A percentile compares a stretch with the other conserved stretches of the same genome.
Conservation (phyloP, 2,329 filamentous ascomycete genomes). For the Drechslera avenae region DNA sequence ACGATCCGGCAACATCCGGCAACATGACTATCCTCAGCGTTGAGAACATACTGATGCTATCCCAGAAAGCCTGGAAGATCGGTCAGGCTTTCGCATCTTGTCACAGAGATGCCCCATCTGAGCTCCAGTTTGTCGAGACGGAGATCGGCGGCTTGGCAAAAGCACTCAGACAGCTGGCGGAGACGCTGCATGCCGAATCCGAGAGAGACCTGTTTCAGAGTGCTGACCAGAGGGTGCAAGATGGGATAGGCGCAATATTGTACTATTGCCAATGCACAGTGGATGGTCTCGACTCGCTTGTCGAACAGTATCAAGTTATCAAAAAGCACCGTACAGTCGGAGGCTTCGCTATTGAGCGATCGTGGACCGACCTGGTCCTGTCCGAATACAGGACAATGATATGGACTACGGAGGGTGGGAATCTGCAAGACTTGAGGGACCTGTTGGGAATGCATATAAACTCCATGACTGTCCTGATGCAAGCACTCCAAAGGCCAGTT, state of each 20-base stretch:
- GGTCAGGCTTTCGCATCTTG: slow-evolving; percentile 52
- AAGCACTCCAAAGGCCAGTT: slow-evolving; percentile 51
- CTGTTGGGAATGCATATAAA: slow-evolving; percentile 52
- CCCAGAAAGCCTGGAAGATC: slow-evolving; percentile 54
- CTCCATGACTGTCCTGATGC: slow-evolving; percentile 48
- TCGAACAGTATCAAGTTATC: slow-evolving; percentile 54
- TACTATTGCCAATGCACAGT: slow-evolving; percentile 49
- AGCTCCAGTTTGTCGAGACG: slow-evolving; percentile 52
- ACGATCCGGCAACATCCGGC: slow-evolving; percentile 13
- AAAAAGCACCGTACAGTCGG: slow-evolving; percentile 49
- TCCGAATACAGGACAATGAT: slow-evolving; percentile 51
- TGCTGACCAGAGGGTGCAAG: slow-evolving; percentile 43
- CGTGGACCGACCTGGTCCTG: slow-evolving; percentile 52
- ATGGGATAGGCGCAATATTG: slow-evolving; percentile 49
- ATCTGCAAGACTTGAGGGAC: slow-evolving; percentile 47
- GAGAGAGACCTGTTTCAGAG: slow-evolving; percentile 43
- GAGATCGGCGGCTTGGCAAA: slow-evolving; percentile 52
- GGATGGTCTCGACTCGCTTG: slow-evolving; percentile 51
- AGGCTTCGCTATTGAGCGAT: slow-evolving; percentile 50
- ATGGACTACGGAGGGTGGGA: slow-evolving; percentile 54
- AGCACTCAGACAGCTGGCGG: slow-evolving; percentile 53
- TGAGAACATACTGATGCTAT: slow-evolving; percentile 55
- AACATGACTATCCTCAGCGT: slow-evolving; percentile 44
- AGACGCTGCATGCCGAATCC: slow-evolving; percentile 47
- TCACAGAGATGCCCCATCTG: slow-evolving; percentile 46